A percentile compares a stretch with the other conserved stretches of the same genome.
Conservation (phyloP, 495 filamentous ascomycete genomes). For the Venustampulla echinocandica region DNA sequence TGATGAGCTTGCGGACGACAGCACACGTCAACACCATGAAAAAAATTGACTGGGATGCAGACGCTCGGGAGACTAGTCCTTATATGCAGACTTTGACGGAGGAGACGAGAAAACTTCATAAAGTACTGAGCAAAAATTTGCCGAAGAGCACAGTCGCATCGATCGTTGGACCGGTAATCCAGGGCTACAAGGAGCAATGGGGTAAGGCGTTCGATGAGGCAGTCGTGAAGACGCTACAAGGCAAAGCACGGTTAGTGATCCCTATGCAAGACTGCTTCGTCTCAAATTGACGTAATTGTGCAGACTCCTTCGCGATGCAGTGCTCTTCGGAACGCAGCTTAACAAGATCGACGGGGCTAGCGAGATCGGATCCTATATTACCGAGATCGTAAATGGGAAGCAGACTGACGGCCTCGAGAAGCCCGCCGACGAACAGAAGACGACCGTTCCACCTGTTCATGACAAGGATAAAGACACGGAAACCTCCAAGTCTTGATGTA, state of each 20-base stretch:
- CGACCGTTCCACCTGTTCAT: no score
- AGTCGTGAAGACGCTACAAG: conserved; percentile 54
- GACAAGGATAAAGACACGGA: no score
- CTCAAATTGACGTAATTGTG: background rate
- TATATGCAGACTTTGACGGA: conserved; percentile 87
- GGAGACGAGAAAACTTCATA: conserved; percentile 77
- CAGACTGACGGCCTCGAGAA: no score
- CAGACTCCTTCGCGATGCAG: conserved; percentile 65
- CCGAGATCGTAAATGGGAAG: no score
- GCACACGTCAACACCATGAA: conserved; percentile 64
- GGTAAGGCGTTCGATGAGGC: conserved; percentile 62
- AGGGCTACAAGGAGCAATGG: conserved; percentile 72
- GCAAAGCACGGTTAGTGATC: conserved; percentile 60
- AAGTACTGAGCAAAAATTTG: conserved; percentile 74
- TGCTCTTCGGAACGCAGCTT: conserved; percentile 63
- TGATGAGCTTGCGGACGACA: conserved; percentile 71
- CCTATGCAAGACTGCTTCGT: conserved; percentile 24
- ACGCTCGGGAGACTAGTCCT: conserved; percentile 40
- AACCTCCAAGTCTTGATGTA: no score
- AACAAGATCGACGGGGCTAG: conserved; percentile 72
- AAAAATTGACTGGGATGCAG: conserved; percentile 59
- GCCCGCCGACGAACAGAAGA: no score
- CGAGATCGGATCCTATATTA: no score
- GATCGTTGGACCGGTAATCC: conserved; percentile 85
- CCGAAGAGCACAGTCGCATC: conserved; percentile 63